A percentile compares a stretch with the other conserved stretches of the same genome.
phyloP scores from a whole-genome alignment of 441 rosid species.

The Erodium texanum region DNA sequence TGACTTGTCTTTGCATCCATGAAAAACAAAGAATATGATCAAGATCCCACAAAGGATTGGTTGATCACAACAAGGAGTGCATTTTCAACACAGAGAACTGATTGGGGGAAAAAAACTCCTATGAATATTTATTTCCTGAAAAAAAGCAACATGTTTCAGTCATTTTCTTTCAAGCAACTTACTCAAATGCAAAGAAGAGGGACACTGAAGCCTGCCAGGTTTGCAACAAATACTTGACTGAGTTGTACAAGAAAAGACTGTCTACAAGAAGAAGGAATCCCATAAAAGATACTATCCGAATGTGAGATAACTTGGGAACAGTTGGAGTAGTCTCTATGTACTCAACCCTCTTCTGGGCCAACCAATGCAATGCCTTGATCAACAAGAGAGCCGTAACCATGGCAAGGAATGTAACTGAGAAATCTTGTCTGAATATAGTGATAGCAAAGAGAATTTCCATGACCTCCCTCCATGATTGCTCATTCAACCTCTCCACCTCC shows the following conservation, averaged over 20 bases:
- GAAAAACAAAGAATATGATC: not conserved
- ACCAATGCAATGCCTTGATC: constrained; percentile 86
- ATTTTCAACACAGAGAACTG: constrained; percentile 8
- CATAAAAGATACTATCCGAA: constrained; percentile 76
- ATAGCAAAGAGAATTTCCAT: constrained; percentile 95
- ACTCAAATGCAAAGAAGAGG: constrained; percentile 93
- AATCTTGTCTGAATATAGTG: constrained; percentile 86
- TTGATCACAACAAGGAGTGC: not conserved
- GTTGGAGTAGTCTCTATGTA: constrained; percentile 92
- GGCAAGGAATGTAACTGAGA: constrained; percentile 70
- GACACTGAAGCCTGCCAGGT: constrained; percentile 82
- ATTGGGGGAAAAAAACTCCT: not conserved
- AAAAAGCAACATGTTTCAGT: not conserved
- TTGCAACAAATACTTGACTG: constrained; percentile 51
- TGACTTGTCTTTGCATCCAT: not conserved
- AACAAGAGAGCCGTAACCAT: constrained; percentile 68
- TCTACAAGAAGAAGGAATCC: constrained; percentile 77
- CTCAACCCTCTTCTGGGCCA: constrained; percentile 92
- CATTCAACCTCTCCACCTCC: constrained; percentile 82
- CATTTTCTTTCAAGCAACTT: constrained; percentile 27
- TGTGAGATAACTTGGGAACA: constrained; percentile 62
- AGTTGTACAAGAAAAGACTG: constrained; percentile 56
- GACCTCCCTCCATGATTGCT: constrained; percentile 92
- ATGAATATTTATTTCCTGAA: constrained; percentile 2
- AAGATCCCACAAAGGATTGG: no score